Evolutionary conservation across 2,329 filamentous ascomycete species (phyloP).

Genomic region (Aaosphaeria pasadenensis): DNA sequence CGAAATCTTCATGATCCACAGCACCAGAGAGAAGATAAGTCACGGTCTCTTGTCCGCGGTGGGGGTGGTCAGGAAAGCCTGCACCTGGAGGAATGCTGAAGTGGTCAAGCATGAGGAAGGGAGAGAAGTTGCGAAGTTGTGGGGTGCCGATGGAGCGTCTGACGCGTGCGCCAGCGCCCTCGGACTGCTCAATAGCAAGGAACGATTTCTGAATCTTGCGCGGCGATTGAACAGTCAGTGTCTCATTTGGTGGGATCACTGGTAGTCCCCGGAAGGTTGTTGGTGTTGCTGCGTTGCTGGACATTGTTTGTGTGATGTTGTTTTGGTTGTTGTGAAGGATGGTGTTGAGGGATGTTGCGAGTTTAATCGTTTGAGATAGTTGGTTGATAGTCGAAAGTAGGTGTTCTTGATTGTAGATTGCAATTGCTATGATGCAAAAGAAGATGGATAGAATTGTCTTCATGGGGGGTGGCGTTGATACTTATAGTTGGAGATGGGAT

Average conservation of each 20-base stretch:
- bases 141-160: conserved; percentile 84
- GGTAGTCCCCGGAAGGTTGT: conserved; percentile 46
- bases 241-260: conserved; percentile 44
- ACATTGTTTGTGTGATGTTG: conserved; percentile 8
- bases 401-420: conserved; percentile 27
- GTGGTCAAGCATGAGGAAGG: conserved; percentile 93
- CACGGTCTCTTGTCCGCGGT: conserved; percentile 82
- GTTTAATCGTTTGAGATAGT: too few relatives aligned
- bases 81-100: conserved; percentile 77
- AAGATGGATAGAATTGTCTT: conserved; percentile 40
- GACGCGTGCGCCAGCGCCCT: conserved; percentile 84
- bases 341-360: background rate
- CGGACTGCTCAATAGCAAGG: conserved; percentile 78
- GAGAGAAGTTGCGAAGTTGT: conserved; percentile 79
- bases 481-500: conserved; percentile 28
- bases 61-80: conserved; percentile 85
- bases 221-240: conserved; percentile 45
- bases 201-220: conserved; percentile 81
- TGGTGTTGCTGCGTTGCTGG: conserved; percentile 16
- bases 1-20: conserved; percentile 90
- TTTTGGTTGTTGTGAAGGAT: background rate
- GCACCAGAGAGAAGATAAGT: conserved; percentile 85
- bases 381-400: too few relatives aligned
- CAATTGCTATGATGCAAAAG: conserved; percentile 41
- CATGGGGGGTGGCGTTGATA: conserved; percentile 29